Conservation (phyloP, 441 rosid genomes). For the Corymbia calophylla region DNA sequence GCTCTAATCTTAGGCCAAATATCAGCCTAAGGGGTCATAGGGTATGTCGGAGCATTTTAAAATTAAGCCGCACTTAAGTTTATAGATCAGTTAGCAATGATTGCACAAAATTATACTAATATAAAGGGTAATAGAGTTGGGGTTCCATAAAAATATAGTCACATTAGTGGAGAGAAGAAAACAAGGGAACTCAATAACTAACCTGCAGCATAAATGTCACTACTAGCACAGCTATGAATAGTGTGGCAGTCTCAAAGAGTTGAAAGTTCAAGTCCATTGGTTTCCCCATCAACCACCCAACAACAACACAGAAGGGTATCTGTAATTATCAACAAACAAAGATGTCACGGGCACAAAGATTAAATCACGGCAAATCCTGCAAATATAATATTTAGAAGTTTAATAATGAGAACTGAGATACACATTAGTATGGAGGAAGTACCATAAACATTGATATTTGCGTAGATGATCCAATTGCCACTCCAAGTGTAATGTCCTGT, state of each 20-base stretch:
- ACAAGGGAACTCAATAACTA: not conserved
- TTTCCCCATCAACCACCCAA: constrained; percentile 89
- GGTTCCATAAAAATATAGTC: not conserved
- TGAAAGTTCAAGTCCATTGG: constrained; percentile 91
- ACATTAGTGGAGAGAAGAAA: not conserved
- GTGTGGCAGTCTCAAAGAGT: constrained; percentile 90
- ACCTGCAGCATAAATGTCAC: constrained; percentile 98
- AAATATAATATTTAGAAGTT: not conserved
- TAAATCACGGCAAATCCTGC: not conserved
- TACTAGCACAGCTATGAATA: constrained; percentile 85
- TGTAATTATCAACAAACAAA: constrained; percentile 12
- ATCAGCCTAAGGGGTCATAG: not conserved
- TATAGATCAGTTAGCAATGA: not conserved
- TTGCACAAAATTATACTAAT: not conserved
- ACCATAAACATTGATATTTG: constrained; percentile 94
- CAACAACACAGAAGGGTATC: constrained; percentile 93
- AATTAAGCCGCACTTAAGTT: not conserved
- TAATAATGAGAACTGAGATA: not conserved
- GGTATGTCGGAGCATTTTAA: not conserved
- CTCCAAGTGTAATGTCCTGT: constrained; percentile 90
- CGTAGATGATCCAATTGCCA: constrained; percentile 94
- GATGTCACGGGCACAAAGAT: not conserved
- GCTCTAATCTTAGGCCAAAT: not conserved
- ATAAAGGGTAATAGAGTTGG: not conserved
- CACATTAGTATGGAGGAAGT: constrained; percentile 1